These are phyloP conservation scores for Nowakowskiella sp. DNA, from an alignment of 192 early-diverging fungal genomes.

Conservation along the genomic window DNA sequence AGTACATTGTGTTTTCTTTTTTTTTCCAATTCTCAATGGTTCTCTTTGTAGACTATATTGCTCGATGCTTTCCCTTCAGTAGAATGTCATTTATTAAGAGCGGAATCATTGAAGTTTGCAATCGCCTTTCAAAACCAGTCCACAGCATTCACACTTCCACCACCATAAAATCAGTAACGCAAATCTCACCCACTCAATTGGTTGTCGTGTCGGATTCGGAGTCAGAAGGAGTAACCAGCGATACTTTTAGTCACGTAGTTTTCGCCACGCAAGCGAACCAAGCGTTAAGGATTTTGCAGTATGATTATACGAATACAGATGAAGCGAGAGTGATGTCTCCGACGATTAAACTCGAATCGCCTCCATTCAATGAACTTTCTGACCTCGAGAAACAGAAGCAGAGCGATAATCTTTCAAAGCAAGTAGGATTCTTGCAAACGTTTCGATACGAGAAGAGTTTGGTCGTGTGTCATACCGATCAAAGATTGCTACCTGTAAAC, in stretches of 20 bases:
- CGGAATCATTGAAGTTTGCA: constrained; percentile 30
- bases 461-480: constrained; percentile 46
- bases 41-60: constrained; percentile 24
- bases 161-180: constrained; percentile 20
- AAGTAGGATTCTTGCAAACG: constrained; percentile 14
- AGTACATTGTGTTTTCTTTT: background rate
- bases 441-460: constrained; percentile 33
- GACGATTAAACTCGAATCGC: background rate
- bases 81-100: constrained; percentile 38
- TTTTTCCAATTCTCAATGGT: background rate
- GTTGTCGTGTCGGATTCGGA: constrained; percentile 1
- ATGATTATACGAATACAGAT: too few species aligned
- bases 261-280: constrained; percentile 48
- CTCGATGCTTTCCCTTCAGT: constrained; percentile 30
- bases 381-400: too few species aligned
- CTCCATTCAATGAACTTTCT: background rate
- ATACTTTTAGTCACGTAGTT: constrained; percentile 31
- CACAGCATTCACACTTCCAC: constrained; percentile 16
- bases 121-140: constrained; percentile 26
- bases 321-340: too few species aligned
- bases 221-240: constrained; percentile 8
- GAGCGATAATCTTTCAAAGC: background rate
- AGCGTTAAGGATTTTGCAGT: constrained; percentile 29
- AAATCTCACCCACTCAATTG: constrained; percentile 2
- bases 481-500: constrained; percentile 30